A percentile compares a stretch with the other conserved stretches of the same genome.
Conservation (phyloP, 805 yeast genomes). For the Diddensiella caesifluorescens region DNA sequence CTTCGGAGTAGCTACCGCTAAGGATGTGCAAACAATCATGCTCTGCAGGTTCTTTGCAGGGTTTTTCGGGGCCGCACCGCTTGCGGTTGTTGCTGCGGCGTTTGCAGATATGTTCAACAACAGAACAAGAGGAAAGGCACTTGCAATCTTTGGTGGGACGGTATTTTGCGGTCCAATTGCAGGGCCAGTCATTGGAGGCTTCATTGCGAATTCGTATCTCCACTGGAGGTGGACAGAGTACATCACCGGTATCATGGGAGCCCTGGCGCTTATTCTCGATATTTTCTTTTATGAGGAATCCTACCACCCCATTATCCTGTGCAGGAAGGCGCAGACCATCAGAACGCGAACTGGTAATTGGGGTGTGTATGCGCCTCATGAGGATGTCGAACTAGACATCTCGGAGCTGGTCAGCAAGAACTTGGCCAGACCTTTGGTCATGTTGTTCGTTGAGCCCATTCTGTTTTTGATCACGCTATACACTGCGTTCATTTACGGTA, state of each 20-base stretch:
- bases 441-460: slow-evolving; percentile 70
- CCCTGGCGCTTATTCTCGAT: slow-evolving; percentile 37
- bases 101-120: slow-evolving; percentile 77
- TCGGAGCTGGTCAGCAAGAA: slow-evolving; percentile 59
- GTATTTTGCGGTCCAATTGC: slow-evolving; percentile 76
- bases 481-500: slow-evolving; percentile 76
- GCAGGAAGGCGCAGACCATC: slow-evolving; percentile 55
- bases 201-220: slow-evolving; percentile 51
- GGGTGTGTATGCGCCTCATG: slow-evolving; percentile 78
- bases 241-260: slow-evolving; percentile 58
- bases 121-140: slow-evolving; percentile 65
- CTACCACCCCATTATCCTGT: slow-evolving; percentile 64
- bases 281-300: slow-evolving; percentile 56
- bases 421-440: slow-evolving; percentile 58
- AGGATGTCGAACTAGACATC: slow-evolving; percentile 50
- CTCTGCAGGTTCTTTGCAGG: slow-evolving; percentile 79
- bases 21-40: slow-evolving; percentile 71
- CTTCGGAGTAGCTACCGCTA: slow-evolving; percentile 71
- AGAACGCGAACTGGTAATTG: slow-evolving; percentile 71
- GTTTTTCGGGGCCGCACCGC: slow-evolving; percentile 74
- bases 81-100: slow-evolving; percentile 81
- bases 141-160: slow-evolving; percentile 62
- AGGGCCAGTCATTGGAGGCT: slow-evolving; percentile 76
- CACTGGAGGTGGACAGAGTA: slow-evolving; percentile 86
- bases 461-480: slow-evolving; percentile 62